These are phyloP conservation scores for Aphanomyces euteiches DNA, from an alignment of 352 stramenopile genomes.

Conservation along the genomic window DNA sequence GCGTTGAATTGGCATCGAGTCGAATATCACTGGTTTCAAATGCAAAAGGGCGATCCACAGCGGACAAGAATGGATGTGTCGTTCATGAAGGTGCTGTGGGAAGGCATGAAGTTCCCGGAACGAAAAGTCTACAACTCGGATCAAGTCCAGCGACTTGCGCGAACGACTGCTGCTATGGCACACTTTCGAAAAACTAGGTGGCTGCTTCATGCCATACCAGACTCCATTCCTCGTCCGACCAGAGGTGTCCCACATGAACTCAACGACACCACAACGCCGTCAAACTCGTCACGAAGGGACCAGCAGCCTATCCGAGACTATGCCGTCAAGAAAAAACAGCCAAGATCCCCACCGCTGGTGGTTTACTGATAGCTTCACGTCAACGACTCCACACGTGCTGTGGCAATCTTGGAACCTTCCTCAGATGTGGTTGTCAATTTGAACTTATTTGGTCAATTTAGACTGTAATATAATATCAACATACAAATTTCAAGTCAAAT, in stretches of 20 bases:
- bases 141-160: neutral
- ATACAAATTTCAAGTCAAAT: neutral
- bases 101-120: neutral
- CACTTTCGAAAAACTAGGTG: neutral
- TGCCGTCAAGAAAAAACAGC: neutral
- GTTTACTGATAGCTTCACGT: neutral
- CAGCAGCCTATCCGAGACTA: neutral
- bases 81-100: slow-evolving; percentile 3
- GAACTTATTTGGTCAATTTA: neutral
- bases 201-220: neutral
- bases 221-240: neutral
- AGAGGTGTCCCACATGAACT: neutral
- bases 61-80: neutral
- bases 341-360: neutral
- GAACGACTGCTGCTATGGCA: neutral
- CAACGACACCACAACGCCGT: neutral
- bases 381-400: neutral
- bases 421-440: too few relatives aligned
- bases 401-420: too few relatives aligned
- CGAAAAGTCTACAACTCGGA: slow-evolving; percentile 2
- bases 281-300: neutral
- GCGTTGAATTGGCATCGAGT: neutral
- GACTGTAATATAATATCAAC: neutral
- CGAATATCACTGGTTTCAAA: slow-evolving; percentile 6
- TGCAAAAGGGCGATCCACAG: neutral